phyloP scores from a whole-genome alignment of 805 yeast genomes.

The Saccharomycopsis schoenii region DNA sequence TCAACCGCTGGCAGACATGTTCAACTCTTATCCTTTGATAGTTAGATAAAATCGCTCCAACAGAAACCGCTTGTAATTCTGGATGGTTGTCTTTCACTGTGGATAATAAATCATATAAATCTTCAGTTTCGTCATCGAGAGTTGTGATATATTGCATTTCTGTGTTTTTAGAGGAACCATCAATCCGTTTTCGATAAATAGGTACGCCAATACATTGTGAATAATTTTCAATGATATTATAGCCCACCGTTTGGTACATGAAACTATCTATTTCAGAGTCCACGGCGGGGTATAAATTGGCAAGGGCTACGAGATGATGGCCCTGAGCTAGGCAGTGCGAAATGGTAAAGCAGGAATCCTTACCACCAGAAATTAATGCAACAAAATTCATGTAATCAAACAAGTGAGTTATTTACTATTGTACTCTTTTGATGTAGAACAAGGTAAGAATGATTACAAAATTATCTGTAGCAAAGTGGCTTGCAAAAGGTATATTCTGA shows the following conservation, averaged over 20 bases:
- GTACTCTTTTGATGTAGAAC: too few relatives aligned
- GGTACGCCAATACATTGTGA: slow-evolving; percentile 71
- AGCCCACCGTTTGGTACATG: slow-evolving; percentile 98
- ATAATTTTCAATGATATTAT: slow-evolving; percentile 59
- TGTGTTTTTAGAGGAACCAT: slow-evolving; percentile 54
- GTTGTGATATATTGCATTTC: slow-evolving; percentile 62
- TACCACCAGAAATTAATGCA: slow-evolving; percentile 91
- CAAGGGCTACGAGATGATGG: slow-evolving; percentile 78
- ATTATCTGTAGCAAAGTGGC: too few relatives aligned
- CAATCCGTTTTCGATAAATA: slow-evolving; percentile 57
- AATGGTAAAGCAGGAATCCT: slow-evolving; percentile 87
- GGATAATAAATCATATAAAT: slow-evolving; percentile 46
- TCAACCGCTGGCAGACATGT: slow-evolving; percentile 69
- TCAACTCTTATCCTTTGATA: slow-evolving; percentile 94
- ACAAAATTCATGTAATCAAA: slow-evolving; percentile 67
- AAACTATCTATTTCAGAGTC: slow-evolving; percentile 72
- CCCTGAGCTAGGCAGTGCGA: slow-evolving; percentile 78
- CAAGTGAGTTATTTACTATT: neutral
- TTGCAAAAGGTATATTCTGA: too few relatives aligned
- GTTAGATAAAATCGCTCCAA: slow-evolving; percentile 93
- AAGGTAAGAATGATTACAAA: too few relatives aligned
- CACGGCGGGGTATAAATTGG: slow-evolving; percentile 61
- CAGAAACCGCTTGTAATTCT: slow-evolving; percentile 76
- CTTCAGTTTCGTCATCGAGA: slow-evolving; percentile 79
- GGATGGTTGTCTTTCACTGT: slow-evolving; percentile 47